A percentile compares a stretch with the other conserved stretches of the same genome.
phyloP scores from a whole-genome alignment of 805 yeast genomes.

The Kazachstania africana region DNA sequence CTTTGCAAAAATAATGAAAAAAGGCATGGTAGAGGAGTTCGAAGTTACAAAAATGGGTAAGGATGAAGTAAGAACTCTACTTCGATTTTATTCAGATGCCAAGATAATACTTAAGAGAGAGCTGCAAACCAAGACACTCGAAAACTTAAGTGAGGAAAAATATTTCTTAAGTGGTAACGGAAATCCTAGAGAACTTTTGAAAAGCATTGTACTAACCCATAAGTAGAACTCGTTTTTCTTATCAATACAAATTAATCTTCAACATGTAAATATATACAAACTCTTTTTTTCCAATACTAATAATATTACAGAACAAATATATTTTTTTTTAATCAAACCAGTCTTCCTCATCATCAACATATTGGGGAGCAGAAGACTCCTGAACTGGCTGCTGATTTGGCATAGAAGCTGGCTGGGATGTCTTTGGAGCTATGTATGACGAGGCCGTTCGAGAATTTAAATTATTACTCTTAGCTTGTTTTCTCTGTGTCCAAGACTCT shows the following conservation, averaged over 20 bases:
- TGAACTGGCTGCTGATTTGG: conserved; percentile 2
- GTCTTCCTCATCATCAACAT: conserved; percentile 25
- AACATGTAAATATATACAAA: conserved; percentile 5
- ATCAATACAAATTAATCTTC: no score
- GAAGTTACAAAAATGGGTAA: conserved; percentile 33
- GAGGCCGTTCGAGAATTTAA: no score
- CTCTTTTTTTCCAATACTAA: no score
- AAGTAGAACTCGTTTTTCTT: conserved; percentile 1
- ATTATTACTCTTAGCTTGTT: conserved; percentile 4
- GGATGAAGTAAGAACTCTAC: conserved; percentile 33
- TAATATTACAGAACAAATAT: no score
- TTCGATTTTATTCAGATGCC: conserved; percentile 31
- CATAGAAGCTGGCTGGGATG: background rate
- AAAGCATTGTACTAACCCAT: conserved; percentile 20
- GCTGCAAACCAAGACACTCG: conserved; percentile 21
- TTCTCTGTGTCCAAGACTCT: conserved; percentile 52
- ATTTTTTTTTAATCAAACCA: conserved; percentile 26
- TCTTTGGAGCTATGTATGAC: no score
- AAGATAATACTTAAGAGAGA: conserved; percentile 31
- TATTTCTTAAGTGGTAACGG: conserved; percentile 54
- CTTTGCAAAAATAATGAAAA: conserved; percentile 37
- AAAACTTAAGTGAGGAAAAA: conserved; percentile 34
- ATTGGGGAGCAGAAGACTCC: conserved; percentile 13
- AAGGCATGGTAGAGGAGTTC: conserved; percentile 29
- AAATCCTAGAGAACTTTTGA: conserved; percentile 43